Conservation (phyloP, 2,329 filamentous ascomycete genomes). For the Xylariaceae sp. region DNA sequence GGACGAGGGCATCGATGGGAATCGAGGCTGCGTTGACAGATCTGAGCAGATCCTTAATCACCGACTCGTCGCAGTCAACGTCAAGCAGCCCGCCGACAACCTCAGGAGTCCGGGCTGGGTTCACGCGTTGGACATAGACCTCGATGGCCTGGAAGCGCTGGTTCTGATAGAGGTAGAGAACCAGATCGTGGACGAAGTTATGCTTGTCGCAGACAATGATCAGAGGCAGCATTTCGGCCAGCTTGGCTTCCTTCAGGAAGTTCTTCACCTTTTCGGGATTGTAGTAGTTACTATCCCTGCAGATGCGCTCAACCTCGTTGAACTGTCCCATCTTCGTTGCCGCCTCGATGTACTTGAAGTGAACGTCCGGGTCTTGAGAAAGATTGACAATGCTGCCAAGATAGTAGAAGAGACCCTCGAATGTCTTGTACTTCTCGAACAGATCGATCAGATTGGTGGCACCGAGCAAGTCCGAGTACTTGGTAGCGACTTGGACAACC, state of each 20-base stretch:
- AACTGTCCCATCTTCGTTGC: constrained; percentile 91
- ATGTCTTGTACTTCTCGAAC: constrained; percentile 95
- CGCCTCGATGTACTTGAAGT: constrained; percentile 99
- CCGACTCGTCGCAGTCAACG: constrained; percentile 92
- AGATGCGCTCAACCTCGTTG: constrained; percentile 94
- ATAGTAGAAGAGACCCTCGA: constrained; percentile 97
- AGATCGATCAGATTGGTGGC: constrained; percentile 84
- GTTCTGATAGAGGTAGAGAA: constrained; percentile 96
- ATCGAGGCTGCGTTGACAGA: constrained; percentile 82
- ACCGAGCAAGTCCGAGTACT: constrained; percentile 93
- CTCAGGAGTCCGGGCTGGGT: constrained; percentile 82
- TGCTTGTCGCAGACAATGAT: constrained; percentile 99
- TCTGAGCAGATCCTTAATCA: constrained; percentile 85
- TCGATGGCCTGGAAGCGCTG: constrained; percentile 99
- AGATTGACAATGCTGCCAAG: constrained; percentile 96
- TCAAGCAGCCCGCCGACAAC: constrained; percentile 92
- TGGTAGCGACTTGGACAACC: constrained; percentile 92
- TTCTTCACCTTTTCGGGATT: constrained; percentile 98
- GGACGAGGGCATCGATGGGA: constrained; percentile 89
- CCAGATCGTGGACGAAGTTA: constrained; percentile 96
- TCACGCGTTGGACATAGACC: constrained; percentile 94
- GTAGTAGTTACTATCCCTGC: constrained; percentile 84
- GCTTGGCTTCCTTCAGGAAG: constrained; percentile 92
- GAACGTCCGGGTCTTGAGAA: constrained; percentile 89
- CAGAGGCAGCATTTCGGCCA: constrained; percentile 87